Evolutionary conservation across 2,329 filamentous ascomycete species (phyloP), one percentile per base, ranked within the genome.

Genomic region (Fusarium sp.): DNA sequence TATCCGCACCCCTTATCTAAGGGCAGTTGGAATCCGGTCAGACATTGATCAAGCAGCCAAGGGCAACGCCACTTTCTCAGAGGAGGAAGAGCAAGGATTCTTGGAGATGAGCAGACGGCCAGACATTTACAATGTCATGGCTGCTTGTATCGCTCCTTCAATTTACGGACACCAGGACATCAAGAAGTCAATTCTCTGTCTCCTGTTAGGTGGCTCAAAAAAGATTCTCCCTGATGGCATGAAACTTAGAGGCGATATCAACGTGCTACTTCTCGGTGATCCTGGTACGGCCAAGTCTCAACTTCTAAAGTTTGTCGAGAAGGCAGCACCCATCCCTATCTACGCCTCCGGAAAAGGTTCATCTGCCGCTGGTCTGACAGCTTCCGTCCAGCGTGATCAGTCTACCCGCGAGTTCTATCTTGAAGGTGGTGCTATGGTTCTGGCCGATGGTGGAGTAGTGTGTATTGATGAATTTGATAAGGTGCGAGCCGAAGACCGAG

Each of bases 391-490:
- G 75, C 90, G 96, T 61, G 96, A 99, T 77, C 91, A 93, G 16
- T 92, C 91, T 14, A 98, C 95, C 0, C 89, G 96, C 54, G 96
- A 99, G 79, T 99, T 99, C 80, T 99, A 98, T 77, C 89, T 99
- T 1, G 96, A 99, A 84, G 96, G 96, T 49, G 96, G 96, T 81
- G 96, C 96, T 30, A 98, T 99, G 96, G 96, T 99, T 5, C 88
- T 99, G n/a, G 96, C 96, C 6, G 96, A 99, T 73, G 94, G 94
- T 4, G 96, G 96, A 74, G 95, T 98, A 1, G 96, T 98, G 12
- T 98, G 96, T 81, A 99, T 99, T 74, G 96, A 99, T 78, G 96
- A 99, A 82, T 99, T 99, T 78, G 96, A 99, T 84, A 99, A 99
- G 85, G 99, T 99, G 96, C 88, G 96, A 69, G 96, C 99, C 78